Conservation (phyloP, 768 basidiomycete genomes). For the Cyathus striatus region DNA sequence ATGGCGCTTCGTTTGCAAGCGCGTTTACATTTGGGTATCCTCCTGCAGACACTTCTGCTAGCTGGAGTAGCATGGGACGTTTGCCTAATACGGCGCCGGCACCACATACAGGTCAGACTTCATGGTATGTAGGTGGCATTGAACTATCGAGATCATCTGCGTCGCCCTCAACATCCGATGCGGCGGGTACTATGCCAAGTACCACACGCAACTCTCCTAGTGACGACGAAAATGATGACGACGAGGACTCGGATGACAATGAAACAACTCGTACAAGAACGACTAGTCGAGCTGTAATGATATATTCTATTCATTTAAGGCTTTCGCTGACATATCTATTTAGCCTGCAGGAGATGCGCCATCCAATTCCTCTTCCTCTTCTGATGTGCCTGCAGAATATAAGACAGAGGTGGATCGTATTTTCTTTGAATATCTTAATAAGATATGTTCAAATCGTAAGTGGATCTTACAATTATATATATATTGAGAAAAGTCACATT, state of each 20-base stretch:
- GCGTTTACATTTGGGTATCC: constrained; percentile 27
- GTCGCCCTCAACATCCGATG: constrained; percentile 14
- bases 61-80: neutral
- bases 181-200: constrained; percentile 17
- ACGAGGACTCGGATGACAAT: constrained; percentile 39
- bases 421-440: constrained; percentile 86
- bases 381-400: constrained; percentile 78
- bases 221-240: constrained; percentile 47
- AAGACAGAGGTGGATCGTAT: constrained; percentile 80
- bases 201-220: constrained; percentile 36
- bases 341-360: constrained; percentile 26
- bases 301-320: neutral
- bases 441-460: constrained; percentile 86
- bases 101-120: neutral
- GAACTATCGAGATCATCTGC: constrained; percentile 1
- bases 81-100: neutral
- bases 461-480: constrained; percentile 16
- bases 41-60: constrained; percentile 8
- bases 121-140: neutral
- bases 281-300: neutral
- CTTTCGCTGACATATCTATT: constrained; percentile 2
- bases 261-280: constrained; percentile 14
- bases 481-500: constrained; percentile 9
- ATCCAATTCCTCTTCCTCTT: constrained; percentile 19
- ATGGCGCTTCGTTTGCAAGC: constrained; percentile 32